These are phyloP conservation scores for Prunus fruticosa DNA, from an alignment of 306 rosid genomes.

Conservation along the genomic window DNA sequence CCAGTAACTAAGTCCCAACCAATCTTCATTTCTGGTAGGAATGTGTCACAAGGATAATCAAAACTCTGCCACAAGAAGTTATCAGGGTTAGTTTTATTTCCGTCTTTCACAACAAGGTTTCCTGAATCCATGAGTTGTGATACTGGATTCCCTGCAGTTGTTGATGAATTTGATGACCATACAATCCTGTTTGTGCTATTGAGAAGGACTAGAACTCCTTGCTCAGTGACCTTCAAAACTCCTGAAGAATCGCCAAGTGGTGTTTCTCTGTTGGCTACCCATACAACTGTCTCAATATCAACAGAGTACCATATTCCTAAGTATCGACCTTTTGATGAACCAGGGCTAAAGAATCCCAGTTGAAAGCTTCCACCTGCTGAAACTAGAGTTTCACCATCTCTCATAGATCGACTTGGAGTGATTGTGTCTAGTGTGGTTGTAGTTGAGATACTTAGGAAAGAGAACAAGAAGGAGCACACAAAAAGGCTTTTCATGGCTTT, in stretches of 20 bases:
- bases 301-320: conserved; percentile 15
- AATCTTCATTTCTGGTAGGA: conserved; percentile 16
- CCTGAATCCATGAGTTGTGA: conserved; percentile 29
- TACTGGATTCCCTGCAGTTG: background rate
- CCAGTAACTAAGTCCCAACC: conserved; percentile 40
- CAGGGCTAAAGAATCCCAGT: conserved; percentile 24
- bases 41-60: conserved; percentile 24
- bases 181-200: conserved; percentile 7
- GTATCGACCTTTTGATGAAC: background rate
- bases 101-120: conserved; percentile 36
- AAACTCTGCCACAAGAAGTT: conserved; percentile 43
- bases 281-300: background rate
- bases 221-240: conserved; percentile 3
- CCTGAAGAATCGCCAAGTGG: conserved; percentile 19
- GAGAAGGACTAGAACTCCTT: conserved; percentile 19
- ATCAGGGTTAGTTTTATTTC: background rate
- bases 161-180: conserved; percentile 44
- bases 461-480: too few species aligned
- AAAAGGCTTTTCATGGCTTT: too few species aligned
- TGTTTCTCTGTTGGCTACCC: conserved; percentile 25
- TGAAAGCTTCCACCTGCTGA: background rate
- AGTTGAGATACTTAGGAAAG: too few species aligned
- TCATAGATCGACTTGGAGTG: background rate
- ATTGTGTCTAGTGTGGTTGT: too few species aligned
- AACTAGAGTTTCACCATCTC: background rate